Base-by-base conservation (phyloP, 176 grass and related monocot genomes). In the Rhipidocladum racemiflorum region DNA sequence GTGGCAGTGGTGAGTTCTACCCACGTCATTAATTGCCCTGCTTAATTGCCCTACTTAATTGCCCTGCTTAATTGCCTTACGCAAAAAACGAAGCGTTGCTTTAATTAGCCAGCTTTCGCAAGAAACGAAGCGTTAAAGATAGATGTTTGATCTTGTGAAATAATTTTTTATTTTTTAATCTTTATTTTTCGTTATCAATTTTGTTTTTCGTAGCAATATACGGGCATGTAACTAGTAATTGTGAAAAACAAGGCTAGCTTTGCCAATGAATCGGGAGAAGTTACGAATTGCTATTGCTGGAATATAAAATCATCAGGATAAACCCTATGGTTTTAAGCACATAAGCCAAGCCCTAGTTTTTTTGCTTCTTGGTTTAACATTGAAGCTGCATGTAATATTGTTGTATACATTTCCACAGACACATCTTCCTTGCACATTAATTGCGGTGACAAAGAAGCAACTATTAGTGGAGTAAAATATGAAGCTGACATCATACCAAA, bases 381-480 rank as follows among this genome's bases (percentile, higher is more conserved):
- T 77, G 46, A 72, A 77, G 30, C 45, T 83, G 40, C 68, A 90
- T 59, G n/a, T 56, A 77, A 59, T 25, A 44, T 71, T 73, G 9
- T 34, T 68, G 0, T 30, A 28, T 20, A 46, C 61, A 73, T 39
- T 82, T 71, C 57, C 44, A 79, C 86, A 98, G 92, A 98, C 74
- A 68, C 5, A 50, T 82, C 74, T 63, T 83, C 70, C 29, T 79
- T 98, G 76, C 76, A 95, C 71, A 98, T 98, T 34, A 98, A 98
- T 51, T 98, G 96, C 82, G 92, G 92, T 72, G 92, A 82, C 68
- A 88, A 87, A 93, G 96, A 90, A 84, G 65, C 60, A 78, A 79
- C 13, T 73, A 72, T 93, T 44, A 90, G 91, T 24, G 62, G 71
- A 81, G 72, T 34, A 12, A 91, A 88, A 77, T 98, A 93, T 53